phyloP scores from a whole-genome alignment of 768 basidiomycete genomes.

The Erythrobasidium yunnanense region DNA sequence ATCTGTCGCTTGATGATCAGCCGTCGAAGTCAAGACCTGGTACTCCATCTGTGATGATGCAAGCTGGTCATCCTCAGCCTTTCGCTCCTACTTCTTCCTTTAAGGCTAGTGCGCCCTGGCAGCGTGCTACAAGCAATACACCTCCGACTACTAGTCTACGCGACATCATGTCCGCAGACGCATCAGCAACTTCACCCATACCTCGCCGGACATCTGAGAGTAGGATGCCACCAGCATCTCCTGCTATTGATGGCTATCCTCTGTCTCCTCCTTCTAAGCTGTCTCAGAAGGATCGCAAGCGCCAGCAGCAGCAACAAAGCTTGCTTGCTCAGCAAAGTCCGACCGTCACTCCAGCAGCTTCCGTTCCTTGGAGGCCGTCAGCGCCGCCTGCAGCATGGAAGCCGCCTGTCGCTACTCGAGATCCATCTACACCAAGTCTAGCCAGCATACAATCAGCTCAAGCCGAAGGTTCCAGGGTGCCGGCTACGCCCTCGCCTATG shows the following conservation, averaged over 20 bases:
- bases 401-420: neutral
- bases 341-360: neutral
- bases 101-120: neutral
- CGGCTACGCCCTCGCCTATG: no score
- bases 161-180: constrained; percentile 20
- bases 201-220: no score
- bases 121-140: no score
- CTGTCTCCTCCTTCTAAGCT: neutral
- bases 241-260: neutral
- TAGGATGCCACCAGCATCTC: no score
- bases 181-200: no score
- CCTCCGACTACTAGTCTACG: neutral
- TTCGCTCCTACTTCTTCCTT: neutral
- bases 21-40: neutral
- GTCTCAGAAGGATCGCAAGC: constrained; percentile 21
- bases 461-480: no score
- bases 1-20: constrained; percentile 10
- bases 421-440: neutral
- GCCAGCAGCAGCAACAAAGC: constrained; percentile 1
- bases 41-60: neutral
- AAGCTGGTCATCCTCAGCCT: neutral
- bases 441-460: neutral
- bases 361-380: constrained; percentile 1
- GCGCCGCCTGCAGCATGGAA: constrained; percentile 16
- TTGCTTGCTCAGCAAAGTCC: neutral